phyloP scores from a whole-genome alignment of 306 rosid genomes.

The Glycine latifolia region DNA sequence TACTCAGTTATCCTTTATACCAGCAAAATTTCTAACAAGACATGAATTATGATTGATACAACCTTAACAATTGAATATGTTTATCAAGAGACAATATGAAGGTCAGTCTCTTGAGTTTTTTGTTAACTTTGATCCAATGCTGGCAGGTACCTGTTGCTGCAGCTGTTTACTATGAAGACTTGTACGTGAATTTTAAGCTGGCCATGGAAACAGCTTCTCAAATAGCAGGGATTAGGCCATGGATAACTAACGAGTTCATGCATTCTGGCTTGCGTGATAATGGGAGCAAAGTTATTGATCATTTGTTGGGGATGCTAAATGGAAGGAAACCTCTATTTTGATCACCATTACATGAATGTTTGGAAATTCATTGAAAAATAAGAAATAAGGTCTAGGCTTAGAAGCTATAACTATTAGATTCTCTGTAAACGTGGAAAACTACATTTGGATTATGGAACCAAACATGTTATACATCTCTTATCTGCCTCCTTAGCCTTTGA shows the following conservation, averaged over 20 bases:
- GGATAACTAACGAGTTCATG: constrained; percentile 92
- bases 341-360: constrained; percentile 22
- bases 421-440: background rate
- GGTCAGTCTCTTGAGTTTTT: background rate
- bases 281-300: constrained; percentile 81
- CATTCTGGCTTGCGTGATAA: constrained; percentile 94
- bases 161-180: constrained; percentile 87
- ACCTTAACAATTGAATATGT: background rate
- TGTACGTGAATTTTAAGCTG: constrained; percentile 80
- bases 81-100: background rate
- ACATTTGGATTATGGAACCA: background rate
- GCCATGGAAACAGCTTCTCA: constrained; percentile 84
- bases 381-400: background rate
- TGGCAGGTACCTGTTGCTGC: constrained; percentile 94
- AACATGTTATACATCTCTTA: background rate
- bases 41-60: constrained; percentile 7
- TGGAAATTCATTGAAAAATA: background rate
- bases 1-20: constrained; percentile 8
- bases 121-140: constrained; percentile 33
- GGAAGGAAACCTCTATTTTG: constrained; percentile 92
- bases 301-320: constrained; percentile 79
- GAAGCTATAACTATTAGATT: background rate
- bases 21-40: background rate
- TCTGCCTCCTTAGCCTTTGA: background rate
- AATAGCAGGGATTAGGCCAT: constrained; percentile 81